These are phyloP conservation scores for Cucumis sativus DNA, from an alignment of 306 rosid species.

Conservation along the genomic window Cucumber_9930_V3 NC_026657.2:483501-484000, in stretches of 20 bases:
- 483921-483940: neutral
- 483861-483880: conserved; percentile 75
- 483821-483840: conserved; percentile 74
- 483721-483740: neutral
- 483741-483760: neutral
- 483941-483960: neutral
- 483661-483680: neutral
- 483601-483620: neutral
- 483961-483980: conserved; percentile 76
- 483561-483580: neutral
- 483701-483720: neutral
- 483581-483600: neutral
- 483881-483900: conserved; percentile 22
- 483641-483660: neutral
- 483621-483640: neutral
- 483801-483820: neutral
- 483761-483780: neutral
- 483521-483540: neutral
- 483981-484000: conserved; percentile 49
- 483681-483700: neutral
- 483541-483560: neutral
- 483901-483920: neutral
- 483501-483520: neutral
- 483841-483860: conserved; percentile 78
- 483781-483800: neutral